Evolutionary conservation across 2,329 filamentous ascomycete species (phyloP), one percentile per base, ranked within the genome.

Genomic region (Diaporthe longicolla): DNA sequence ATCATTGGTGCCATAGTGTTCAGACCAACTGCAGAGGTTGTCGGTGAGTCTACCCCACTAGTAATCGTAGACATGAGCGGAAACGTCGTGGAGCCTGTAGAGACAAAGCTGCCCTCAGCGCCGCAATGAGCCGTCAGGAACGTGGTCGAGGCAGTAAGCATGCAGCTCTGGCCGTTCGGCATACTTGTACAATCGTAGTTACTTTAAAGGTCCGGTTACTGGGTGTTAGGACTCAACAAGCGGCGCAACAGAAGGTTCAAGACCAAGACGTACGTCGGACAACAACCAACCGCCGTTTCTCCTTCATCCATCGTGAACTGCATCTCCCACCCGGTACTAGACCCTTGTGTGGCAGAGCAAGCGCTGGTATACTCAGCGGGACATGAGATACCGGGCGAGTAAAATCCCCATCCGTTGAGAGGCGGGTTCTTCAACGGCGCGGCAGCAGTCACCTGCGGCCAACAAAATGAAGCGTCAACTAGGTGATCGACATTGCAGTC

Each of bases 241-340:
- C 40, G 15, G 9, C 19, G 19, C 40, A 19, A 50, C 19, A 50
- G 26, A 24, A 50, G n/a, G 43, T 10, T 35, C 61, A 24, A 50
- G 40, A 35, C 5, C 43, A 10, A 10, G 40, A 45, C 61, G 11
- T 65, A 65, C 43, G 26, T 48, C 61, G 61, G 61, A 24, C 61
- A 65, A 50, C 61, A 65, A 35, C 61, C 61, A 50, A 65, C 61
- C 19, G 40, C 61, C 9, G 40, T 65, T 65, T 65, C 61, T 35
- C 61, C n/a, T 2, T 48, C 26, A 26, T 65, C 43, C 26, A 65
- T 35, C 2, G 43, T 5, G 26, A 65, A 65, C 29, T 65, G 26
- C 40, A 65, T 50, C 7, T 65, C 11, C 61, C 61, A 65, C 19
- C 61, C 61, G 3, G 61, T 65, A 24, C 10, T 48, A 19, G 61